phyloP scores from a whole-genome alignment of 2,329 filamentous ascomycete species.

The Drechslerella dactyloides region DNA sequence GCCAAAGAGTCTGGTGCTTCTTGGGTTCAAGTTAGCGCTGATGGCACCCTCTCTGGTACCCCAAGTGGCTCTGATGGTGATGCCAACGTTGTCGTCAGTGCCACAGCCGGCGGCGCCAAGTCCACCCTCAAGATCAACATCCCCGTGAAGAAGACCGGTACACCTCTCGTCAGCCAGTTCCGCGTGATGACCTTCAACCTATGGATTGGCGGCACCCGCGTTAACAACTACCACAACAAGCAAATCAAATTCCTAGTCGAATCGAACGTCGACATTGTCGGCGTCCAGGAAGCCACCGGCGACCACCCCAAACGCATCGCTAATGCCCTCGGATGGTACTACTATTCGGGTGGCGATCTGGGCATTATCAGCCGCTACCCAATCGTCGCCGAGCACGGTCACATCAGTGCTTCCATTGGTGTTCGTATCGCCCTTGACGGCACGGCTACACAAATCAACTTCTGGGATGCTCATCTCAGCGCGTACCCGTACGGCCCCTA shows the following conservation, averaged over 20 bases:
- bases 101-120: conserved; percentile 55
- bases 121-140: conserved; percentile 56
- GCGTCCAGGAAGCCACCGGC: conserved; percentile 58
- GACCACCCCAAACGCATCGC: conserved; percentile 57
- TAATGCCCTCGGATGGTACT: conserved; percentile 59
- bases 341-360: conserved; percentile 57
- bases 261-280: conserved; percentile 58
- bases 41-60: conserved; percentile 58
- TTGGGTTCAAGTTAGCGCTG: conserved; percentile 57
- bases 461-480: conserved; percentile 59
- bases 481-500: conserved; percentile 60
- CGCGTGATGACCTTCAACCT: conserved; percentile 59
- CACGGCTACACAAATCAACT: conserved; percentile 56
- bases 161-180: conserved; percentile 56
- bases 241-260: conserved; percentile 58
- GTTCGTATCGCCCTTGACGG: conserved; percentile 58
- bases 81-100: conserved; percentile 55
- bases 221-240: conserved; percentile 59
- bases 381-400: conserved; percentile 56
- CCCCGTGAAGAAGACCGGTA: conserved; percentile 55
- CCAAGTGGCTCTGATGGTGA: conserved; percentile 32
- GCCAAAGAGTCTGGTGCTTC: conserved; percentile 53
- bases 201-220: conserved; percentile 58
- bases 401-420: conserved; percentile 56
- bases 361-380: conserved; percentile 59